Base-by-base conservation (phyloP, 2,329 filamentous ascomycete genomes). In the Penicillium sp. region DNA sequence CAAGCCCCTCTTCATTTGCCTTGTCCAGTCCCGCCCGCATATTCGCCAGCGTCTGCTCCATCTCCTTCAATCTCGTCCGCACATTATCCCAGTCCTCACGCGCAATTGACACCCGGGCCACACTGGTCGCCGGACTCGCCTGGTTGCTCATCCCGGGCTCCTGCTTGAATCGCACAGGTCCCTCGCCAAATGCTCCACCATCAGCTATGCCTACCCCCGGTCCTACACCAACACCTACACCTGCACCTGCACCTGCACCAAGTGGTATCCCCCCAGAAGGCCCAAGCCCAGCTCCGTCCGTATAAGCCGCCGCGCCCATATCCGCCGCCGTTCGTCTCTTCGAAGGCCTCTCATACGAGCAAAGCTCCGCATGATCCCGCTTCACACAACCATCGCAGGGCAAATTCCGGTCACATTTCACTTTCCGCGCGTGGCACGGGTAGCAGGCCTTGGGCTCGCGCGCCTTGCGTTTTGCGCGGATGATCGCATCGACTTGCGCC, bases 381-480 rank as follows among this genome's bases (percentile, higher is more conserved):
- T 82, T 82, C 51, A 82, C 79, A 61, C 80, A 82, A 21, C 79
- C 80, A 62, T 82, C 80, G 68, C 80, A 82, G 3, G 80, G 80
- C 8, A 82, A 69, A 53, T 82, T 82, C 46, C 80, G 78, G 67
- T 82, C 80, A 68, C 80, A 82, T 72, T 82, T 82, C 46, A 82
- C 80, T 62, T 81, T 81, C n/a, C 79, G 76, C 56, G 78, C 77
- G 66, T 81, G 79, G 60, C 79, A 81, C 13, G 79, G 78, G 62
- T 81, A 81, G 65, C 79, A 81, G 50, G 79, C 79, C 71, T 82
- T 77, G 8, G 80, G 80, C 63, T 82, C 80, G 53, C 80, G 76
- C 52, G 80, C 79, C 66, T 82, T 82, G 60, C 79, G 75, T 66
- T 81, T 81, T 49, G 78, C 80, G 53, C 79, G 76, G 60, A 82